A percentile compares a stretch with the other conserved stretches of the same genome.
Evolutionary conservation across 2,329 filamentous ascomycete genomes (phyloP).

Genomic region (Fusarium scirpi): DNA sequence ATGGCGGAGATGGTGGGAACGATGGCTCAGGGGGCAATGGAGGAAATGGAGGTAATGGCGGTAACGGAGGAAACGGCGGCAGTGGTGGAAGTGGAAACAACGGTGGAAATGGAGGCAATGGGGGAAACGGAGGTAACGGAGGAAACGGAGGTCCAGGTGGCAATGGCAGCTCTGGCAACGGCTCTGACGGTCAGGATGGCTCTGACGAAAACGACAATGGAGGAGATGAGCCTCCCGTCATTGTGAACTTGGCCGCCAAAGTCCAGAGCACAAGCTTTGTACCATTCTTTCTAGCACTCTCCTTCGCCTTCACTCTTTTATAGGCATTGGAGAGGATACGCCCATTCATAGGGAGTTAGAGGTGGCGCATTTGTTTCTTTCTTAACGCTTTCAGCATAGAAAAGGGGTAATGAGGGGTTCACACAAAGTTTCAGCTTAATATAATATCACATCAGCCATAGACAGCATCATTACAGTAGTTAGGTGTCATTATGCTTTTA

Average conservation of each 20-base stretch:
- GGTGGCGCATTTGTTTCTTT: conserved; percentile 7
- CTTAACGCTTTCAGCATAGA: conserved; percentile 14
- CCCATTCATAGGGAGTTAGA: neutral
- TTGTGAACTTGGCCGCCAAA: conserved; percentile 27
- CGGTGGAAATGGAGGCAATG: neutral
- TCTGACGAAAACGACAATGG: conserved; percentile 1
- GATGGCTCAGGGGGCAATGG: neutral
- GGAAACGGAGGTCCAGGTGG: neutral
- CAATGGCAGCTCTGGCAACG: neutral
- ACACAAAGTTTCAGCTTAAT: conserved; percentile 15
- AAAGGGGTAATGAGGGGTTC: conserved; percentile 22
- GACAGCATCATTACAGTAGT: neutral
- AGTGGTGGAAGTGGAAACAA: neutral
- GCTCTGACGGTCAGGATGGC: conserved; percentile 10
- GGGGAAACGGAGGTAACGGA: conserved; percentile 9
- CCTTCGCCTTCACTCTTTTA: conserved; percentile 16
- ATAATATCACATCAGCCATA: conserved; percentile 26
- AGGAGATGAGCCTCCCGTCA: conserved; percentile 5
- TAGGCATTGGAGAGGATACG: conserved; percentile 5
- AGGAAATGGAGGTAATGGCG: neutral
- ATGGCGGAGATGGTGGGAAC: neutral
- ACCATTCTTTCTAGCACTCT: neutral
- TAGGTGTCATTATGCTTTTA: conserved; percentile 2
- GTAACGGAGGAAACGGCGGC: neutral
- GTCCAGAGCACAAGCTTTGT: neutral